phyloP scores from a whole-genome alignment of 495 filamentous ascomycete genomes.

The Podospora fimiseda region DNA sequence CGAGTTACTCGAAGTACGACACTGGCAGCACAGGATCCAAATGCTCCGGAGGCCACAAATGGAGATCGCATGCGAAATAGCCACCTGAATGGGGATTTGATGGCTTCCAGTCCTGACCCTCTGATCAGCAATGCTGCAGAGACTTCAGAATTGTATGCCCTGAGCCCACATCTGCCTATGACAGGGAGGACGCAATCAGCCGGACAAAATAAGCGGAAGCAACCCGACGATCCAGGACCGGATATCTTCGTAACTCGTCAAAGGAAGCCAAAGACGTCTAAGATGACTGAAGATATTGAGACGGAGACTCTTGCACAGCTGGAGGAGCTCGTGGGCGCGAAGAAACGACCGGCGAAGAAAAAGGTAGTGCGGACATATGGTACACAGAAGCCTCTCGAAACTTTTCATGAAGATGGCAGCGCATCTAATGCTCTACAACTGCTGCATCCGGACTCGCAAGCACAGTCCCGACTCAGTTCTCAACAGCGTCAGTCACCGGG shows the following conservation, averaged over 20 bases:
- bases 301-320: background rate
- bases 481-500: background rate
- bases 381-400: background rate
- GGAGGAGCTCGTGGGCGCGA: background rate
- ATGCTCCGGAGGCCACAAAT: background rate
- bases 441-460: background rate
- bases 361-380: constrained; percentile 9
- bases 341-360: background rate
- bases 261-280: background rate
- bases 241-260: background rate
- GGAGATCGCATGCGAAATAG: constrained; percentile 8
- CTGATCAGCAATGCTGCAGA: background rate
- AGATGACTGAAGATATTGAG: background rate
- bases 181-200: background rate
- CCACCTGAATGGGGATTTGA: background rate
- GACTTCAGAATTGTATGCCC: too few relatives aligned
- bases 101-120: background rate
- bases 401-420: background rate
- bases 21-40: constrained; percentile 3
- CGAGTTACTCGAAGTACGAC: constrained; percentile 12
- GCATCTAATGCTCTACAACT: background rate
- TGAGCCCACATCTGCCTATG: background rate
- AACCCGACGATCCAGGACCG: background rate
- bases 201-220: background rate
- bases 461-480: background rate